These are phyloP conservation scores for Suhomyces vadensis DNA, from an alignment of 805 yeast genomes.

Conservation along the genomic window DNA sequence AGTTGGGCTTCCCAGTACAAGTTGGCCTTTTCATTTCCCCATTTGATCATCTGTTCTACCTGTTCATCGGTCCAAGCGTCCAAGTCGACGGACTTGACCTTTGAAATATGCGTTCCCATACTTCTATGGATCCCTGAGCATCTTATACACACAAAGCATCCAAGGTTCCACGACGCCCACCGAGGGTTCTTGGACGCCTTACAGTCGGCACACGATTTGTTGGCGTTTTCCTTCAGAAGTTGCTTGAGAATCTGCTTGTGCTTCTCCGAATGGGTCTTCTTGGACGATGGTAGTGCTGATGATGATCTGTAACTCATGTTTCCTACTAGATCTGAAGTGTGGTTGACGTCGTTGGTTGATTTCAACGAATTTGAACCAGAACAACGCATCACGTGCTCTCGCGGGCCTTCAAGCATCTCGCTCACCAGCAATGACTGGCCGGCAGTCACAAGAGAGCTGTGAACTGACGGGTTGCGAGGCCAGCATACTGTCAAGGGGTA, in stretches of 20 bases:
- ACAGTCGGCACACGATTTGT: conserved; percentile 88
- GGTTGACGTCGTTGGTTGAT: not conserved
- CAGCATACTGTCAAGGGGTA: too few relatives aligned
- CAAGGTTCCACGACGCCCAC: conserved; percentile 97
- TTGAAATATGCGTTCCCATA: conserved; percentile 92
- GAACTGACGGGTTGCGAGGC: too few relatives aligned
- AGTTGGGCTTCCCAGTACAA: conserved; percentile 80
- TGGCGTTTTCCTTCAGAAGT: conserved; percentile 73
- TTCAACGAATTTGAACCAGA: conserved; percentile 3
- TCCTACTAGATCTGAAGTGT: too few relatives aligned
- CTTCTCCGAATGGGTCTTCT: conserved; percentile 48
- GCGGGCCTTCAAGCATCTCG: too few relatives aligned
- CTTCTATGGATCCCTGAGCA: conserved; percentile 96
- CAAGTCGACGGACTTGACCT: conserved; percentile 90
- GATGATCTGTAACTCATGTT: conserved; percentile 11
- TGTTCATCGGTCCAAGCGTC: conserved; percentile 98
- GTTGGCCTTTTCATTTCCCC: conserved; percentile 87
- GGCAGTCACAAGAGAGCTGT: too few relatives aligned
- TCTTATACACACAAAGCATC: conserved; percentile 88
- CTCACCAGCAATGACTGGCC: too few relatives aligned
- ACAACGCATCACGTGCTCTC: too few relatives aligned
- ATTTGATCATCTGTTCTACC: conserved; percentile 71
- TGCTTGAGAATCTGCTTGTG: conserved; percentile 73
- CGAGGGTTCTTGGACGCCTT: conserved; percentile 87
- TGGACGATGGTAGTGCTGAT: conserved; percentile 43